phyloP scores from a whole-genome alignment of 495 filamentous ascomycete genomes.

The Neurospora tetrasperma region DNA sequence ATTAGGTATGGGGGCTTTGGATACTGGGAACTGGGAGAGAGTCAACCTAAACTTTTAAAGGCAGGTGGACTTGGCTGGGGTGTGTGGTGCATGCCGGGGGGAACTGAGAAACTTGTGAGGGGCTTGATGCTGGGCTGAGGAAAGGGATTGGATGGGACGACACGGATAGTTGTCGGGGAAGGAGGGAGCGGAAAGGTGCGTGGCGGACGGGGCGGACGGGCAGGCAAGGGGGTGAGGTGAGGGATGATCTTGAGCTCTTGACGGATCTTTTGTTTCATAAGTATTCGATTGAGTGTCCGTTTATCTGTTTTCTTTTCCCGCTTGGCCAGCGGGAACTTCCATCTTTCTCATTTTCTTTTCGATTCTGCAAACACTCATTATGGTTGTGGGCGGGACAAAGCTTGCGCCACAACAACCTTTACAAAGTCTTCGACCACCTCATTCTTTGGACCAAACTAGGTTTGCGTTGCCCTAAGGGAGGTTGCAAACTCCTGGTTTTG shows the following conservation, averaged over 20 bases:
- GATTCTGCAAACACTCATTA: not conserved
- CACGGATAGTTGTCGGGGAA: no score
- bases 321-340: not conserved
- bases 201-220: not conserved
- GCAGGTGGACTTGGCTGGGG: no score
- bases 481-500: not conserved
- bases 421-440: not conserved
- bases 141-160: no score
- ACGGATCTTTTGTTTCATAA: not conserved
- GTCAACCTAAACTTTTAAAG: no score
- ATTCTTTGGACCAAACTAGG: not conserved
- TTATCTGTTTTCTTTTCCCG: not conserved
- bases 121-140: no score
- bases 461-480: not conserved
- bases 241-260: not conserved
- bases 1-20: no score
- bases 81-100: no score
- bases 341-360: not conserved
- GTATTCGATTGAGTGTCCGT: not conserved
- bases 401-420: not conserved
- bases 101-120: no score
- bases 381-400: not conserved
- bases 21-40: no score
- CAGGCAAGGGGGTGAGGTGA: not conserved
- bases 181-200: no score